These are phyloP conservation scores for Sphagnum fallax DNA, from an alignment of 228 moss, liverwort and hornwort species.

Conservation along the genomic window DNA sequence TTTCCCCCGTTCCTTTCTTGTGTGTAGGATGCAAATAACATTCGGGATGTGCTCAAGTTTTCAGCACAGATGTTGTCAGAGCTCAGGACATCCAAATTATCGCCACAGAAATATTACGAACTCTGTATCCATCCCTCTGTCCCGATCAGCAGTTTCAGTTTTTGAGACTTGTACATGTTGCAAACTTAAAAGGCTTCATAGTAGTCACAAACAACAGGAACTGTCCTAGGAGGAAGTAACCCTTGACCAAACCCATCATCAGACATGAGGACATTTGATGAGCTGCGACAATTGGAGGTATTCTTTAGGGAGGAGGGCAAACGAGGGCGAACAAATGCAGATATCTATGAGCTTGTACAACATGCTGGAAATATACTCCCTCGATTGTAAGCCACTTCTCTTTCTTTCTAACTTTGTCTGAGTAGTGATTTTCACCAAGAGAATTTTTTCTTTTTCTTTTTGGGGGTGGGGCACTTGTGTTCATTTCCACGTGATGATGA, in stretches of 20 bases:
- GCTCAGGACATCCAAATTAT: slow-evolving; percentile 92
- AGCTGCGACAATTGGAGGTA: slow-evolving; percentile 81
- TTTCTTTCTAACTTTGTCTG: background rate
- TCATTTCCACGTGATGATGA: no score
- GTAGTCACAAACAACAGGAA: no score
- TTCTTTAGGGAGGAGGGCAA: slow-evolving; percentile 91
- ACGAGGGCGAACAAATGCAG: slow-evolving; percentile 89
- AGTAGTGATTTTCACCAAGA: background rate
- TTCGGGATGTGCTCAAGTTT: slow-evolving; percentile 86
- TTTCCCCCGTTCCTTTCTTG: background rate
- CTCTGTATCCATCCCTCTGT: slow-evolving; percentile 68
- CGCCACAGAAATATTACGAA: slow-evolving; percentile 96
- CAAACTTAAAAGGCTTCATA: no score
- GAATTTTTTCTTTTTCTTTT: background rate
- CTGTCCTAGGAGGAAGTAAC: no score
- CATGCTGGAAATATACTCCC: slow-evolving; percentile 96
- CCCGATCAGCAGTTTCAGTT: background rate
- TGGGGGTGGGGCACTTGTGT: background rate
- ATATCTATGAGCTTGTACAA: slow-evolving; percentile 93
- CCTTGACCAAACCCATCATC: slow-evolving; percentile 29
- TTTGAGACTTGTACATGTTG: no score
- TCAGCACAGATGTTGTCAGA: slow-evolving; percentile 98
- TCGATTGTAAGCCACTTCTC: slow-evolving; percentile 61
- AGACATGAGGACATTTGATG: slow-evolving; percentile 94
- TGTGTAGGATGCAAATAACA: slow-evolving; percentile 84